Percentiles rank a stretch among this genome's conserved stretches.
These are phyloP conservation scores for Hypoxylon fuscum DNA, from an alignment of 495 filamentous ascomycete species.

Conservation along the genomic window DNA sequence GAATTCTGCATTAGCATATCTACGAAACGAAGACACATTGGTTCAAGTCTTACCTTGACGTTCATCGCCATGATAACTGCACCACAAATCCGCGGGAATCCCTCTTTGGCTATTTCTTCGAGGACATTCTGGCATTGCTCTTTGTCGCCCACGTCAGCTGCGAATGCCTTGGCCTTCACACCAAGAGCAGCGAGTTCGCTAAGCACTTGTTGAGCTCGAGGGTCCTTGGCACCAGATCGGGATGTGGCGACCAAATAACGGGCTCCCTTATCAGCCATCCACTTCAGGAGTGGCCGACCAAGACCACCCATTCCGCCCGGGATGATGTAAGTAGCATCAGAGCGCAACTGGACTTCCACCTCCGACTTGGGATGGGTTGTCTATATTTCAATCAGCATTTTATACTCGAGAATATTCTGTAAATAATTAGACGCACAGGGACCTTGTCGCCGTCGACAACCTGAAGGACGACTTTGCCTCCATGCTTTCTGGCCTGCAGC, in stretches of 20 bases:
- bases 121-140: constrained; percentile 22
- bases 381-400: constrained; percentile 11
- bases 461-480: constrained; percentile 62
- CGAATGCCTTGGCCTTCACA: constrained; percentile 35
- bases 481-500: constrained; percentile 59
- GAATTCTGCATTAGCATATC: constrained; percentile 7
- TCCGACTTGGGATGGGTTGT: constrained; percentile 29
- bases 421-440: constrained; percentile 24
- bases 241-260: constrained; percentile 59
- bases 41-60: constrained; percentile 48
- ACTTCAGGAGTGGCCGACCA: constrained; percentile 59
- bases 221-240: constrained; percentile 53
- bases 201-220: constrained; percentile 34
- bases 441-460: constrained; percentile 42
- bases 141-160: constrained; percentile 48
- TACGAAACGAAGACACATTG: constrained; percentile 39
- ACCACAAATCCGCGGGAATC: constrained; percentile 61
- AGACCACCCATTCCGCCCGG: constrained; percentile 66
- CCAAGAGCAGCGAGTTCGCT: constrained; percentile 28
- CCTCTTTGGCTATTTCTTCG: constrained; percentile 30
- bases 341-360: constrained; percentile 38
- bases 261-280: constrained; percentile 63
- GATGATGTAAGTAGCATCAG: constrained; percentile 60
- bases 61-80: constrained; percentile 56
- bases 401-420: not conserved